phyloP scores from a whole-genome alignment of 805 yeast genomes.

The Kazachstania viticola region DNA sequence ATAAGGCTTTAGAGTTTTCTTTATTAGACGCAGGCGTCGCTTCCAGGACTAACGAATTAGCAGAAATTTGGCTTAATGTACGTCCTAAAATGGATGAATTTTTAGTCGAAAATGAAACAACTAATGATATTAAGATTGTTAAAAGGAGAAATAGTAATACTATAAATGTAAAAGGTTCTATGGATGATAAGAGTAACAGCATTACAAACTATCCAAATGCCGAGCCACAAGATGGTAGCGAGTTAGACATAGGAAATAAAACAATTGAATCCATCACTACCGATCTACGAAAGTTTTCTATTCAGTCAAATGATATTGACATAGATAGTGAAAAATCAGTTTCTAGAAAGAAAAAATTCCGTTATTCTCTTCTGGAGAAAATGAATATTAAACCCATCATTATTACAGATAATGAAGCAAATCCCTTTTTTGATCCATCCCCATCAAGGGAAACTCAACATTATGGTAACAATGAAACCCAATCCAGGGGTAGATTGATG shows the following conservation, averaged over 20 bases:
- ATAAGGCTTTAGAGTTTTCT: slow-evolving; percentile 32
- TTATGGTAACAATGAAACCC: too few relatives aligned
- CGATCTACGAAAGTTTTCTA: slow-evolving; percentile 7
- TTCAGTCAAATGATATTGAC: slow-evolving; percentile 2
- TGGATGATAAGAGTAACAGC: neutral
- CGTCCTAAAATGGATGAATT: slow-evolving; percentile 10
- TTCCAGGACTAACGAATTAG: slow-evolving; percentile 27
- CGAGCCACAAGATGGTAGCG: slow-evolving; percentile 4
- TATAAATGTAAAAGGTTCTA: neutral
- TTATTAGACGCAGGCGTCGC: slow-evolving; percentile 29
- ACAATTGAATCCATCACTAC: slow-evolving; percentile 7
- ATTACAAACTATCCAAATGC: neutral
- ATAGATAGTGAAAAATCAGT: neutral
- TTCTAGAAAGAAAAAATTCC: neutral
- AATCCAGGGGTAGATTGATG: slow-evolving; percentile 5
- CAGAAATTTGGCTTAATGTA: slow-evolving; percentile 26
- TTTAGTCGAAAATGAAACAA: slow-evolving; percentile 1
- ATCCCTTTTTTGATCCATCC: slow-evolving; percentile 11
- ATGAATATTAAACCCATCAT: slow-evolving; percentile 32
- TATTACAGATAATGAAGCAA: slow-evolving; percentile 16
- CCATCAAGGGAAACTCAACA: neutral
- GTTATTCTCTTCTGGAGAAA: slow-evolving; percentile 24
- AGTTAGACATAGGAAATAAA: slow-evolving; percentile 10
- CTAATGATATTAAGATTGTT: neutral
- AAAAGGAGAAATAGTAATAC: neutral